Conservation (phyloP, 169 alveolate genomes). For the Plasmodium gallinaceum region DNA sequence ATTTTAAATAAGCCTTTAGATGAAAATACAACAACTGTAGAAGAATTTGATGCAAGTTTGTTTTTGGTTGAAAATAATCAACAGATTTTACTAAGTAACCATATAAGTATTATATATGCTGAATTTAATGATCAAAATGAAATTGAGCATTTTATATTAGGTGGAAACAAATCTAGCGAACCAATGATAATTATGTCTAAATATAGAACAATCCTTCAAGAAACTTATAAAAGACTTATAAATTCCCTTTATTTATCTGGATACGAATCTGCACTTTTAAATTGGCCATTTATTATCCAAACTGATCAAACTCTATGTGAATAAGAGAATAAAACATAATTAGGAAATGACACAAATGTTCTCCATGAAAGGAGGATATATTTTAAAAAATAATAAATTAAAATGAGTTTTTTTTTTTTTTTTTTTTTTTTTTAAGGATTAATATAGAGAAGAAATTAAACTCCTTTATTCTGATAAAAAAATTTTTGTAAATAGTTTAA, state of each 20-base stretch:
- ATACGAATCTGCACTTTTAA: constrained; percentile 61
- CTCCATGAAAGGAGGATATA: too few species aligned
- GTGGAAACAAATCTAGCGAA: constrained; percentile 42
- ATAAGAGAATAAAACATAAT: background rate
- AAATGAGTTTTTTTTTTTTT: too few species aligned
- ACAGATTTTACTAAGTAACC: constrained; percentile 40
- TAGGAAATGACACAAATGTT: too few species aligned
- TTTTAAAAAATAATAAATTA: too few species aligned
- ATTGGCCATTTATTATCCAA: constrained; percentile 71
- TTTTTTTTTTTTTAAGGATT: too few species aligned
- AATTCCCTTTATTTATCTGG: constrained; percentile 73
- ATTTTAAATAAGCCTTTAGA: constrained; percentile 51
- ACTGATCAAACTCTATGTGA: constrained; percentile 75
- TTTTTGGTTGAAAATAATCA: constrained; percentile 58
- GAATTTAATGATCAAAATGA: constrained; percentile 57
- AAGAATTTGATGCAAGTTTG: constrained; percentile 46
- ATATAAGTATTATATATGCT: constrained; percentile 48
- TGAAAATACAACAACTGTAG: constrained; percentile 49
- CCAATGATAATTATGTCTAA: constrained; percentile 68
- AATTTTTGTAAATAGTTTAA: too few species aligned
- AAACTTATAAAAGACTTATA: constrained; percentile 46
- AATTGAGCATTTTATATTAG: constrained; percentile 56
- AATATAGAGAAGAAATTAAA: too few species aligned
- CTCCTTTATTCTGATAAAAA: too few species aligned
- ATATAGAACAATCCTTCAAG: constrained; percentile 46